Evolutionary conservation across 495 filamentous ascomycete genomes (phyloP).

Genomic region (Hypoxylon lienhwacheense): DNA sequence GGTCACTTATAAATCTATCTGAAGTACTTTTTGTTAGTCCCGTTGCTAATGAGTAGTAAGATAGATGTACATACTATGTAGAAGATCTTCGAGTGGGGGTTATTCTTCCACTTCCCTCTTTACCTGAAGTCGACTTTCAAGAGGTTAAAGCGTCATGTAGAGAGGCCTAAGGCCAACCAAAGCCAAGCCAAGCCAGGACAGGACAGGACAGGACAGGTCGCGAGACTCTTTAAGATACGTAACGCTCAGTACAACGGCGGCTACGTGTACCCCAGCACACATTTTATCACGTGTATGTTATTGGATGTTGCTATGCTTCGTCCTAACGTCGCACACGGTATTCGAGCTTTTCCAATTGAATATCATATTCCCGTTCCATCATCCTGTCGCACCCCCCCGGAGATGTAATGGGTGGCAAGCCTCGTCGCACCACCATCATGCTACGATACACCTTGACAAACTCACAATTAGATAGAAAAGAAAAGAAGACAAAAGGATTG

Average conservation of each 20-base stretch:
- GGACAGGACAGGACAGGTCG: too few relatives aligned
- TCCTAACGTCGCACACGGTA: constrained; percentile 21
- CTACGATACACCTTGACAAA: constrained; percentile 22
- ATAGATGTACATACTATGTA: background rate
- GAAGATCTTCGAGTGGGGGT: constrained; percentile 21
- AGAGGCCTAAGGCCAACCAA: constrained; percentile 9
- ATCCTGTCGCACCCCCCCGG: constrained; percentile 22
- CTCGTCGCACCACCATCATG: constrained; percentile 32
- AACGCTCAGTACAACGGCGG: constrained; percentile 19
- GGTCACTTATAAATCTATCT: too few relatives aligned
- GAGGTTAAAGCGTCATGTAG: background rate
- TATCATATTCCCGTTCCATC: constrained; percentile 18
- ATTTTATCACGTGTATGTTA: constrained; percentile 9
- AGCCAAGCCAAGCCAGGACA: background rate
- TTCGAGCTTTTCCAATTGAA: constrained; percentile 10
- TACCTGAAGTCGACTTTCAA: background rate
- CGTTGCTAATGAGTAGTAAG: too few relatives aligned
- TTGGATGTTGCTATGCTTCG: constrained; percentile 9
- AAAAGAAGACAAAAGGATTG: constrained; percentile 1
- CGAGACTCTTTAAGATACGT: too few relatives aligned
- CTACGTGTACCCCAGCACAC: constrained; percentile 26
- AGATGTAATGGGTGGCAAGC: constrained; percentile 21
- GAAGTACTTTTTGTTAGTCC: too few relatives aligned
- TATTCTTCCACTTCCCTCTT: background rate
- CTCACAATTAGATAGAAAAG: constrained; percentile 3